Percentiles rank a stretch among this genome's conserved stretches.
Conservation (phyloP, 225 moss, liverwort and hornwort genomes). For the Sphagnum contortum region DNA sequence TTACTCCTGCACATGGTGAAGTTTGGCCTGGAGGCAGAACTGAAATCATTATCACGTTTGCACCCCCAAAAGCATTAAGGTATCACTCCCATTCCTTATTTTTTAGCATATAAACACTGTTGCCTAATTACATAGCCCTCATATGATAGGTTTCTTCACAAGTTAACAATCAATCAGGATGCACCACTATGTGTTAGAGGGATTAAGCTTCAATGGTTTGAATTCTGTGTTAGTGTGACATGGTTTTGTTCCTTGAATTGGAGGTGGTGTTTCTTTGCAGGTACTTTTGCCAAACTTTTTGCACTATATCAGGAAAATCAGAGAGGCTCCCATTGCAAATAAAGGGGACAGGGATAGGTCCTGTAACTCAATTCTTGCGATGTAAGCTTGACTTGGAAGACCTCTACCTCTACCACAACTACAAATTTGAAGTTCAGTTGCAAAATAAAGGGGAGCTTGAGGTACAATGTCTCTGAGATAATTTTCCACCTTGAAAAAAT, state of each 20-base stretch:
- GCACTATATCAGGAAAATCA: slow-evolving; percentile 70
- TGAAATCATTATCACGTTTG: slow-evolving; percentile 63
- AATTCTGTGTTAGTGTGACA: too few relatives aligned
- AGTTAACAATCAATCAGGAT: too few relatives aligned
- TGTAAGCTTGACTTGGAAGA: slow-evolving; percentile 65
- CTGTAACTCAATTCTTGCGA: slow-evolving; percentile 63
- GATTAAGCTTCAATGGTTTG: too few relatives aligned
- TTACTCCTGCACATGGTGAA: slow-evolving; percentile 66
- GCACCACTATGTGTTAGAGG: too few relatives aligned
- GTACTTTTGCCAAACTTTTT: slow-evolving; percentile 67
- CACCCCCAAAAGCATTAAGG: slow-evolving; percentile 54
- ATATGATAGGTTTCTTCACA: too few relatives aligned
- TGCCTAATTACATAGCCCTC: too few relatives aligned
- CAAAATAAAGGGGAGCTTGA: slow-evolving; percentile 74
- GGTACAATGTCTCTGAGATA: slow-evolving; percentile 17
- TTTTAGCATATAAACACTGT: too few relatives aligned
- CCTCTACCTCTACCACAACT: slow-evolving; percentile 53
- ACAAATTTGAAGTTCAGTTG: slow-evolving; percentile 59
- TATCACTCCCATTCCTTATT: slow-evolving; percentile 9
- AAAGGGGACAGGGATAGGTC: slow-evolving; percentile 75
- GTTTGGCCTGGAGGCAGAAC: slow-evolving; percentile 73
- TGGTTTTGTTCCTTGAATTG: not conserved
- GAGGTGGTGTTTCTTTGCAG: slow-evolving; percentile 16
- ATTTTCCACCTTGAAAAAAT: too few relatives aligned
- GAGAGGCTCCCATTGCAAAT: slow-evolving; percentile 42